Evolutionary conservation across 371 early-diverging fungal species (phyloP), one percentile per base, ranked within the genome.

Genomic region (Mortierella sp.): DNA sequence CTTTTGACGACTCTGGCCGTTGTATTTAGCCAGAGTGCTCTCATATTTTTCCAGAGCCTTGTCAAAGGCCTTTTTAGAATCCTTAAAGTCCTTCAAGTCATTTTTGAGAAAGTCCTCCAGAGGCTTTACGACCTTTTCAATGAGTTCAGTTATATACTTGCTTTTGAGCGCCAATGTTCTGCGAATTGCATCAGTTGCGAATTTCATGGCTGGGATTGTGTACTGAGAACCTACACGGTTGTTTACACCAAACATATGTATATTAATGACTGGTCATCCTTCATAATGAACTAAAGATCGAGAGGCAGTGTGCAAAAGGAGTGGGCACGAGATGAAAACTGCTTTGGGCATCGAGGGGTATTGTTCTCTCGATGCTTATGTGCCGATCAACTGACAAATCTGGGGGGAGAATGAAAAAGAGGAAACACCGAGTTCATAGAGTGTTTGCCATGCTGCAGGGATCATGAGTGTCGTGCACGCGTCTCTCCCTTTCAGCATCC

Each of bases 1-100:
- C 62, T 93, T 93, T 37, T 90, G 81, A 37, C 90, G 89, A 45
- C 89, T 90, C 59, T 90, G 87, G 26, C 85, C 78, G 16, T 85
- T 83, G 67, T 92, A 93, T 73, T 87, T 90, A 37, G 83, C 74
- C 10, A 92, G 68, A 45, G 91, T 91, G 32, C 86, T 75, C 66
- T 94, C 94, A 73, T 93, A 93, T 62, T 84, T 81, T 60, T 93
- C 93, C 62, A 89, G 68, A 14, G 86, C 78, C 51, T 88, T 87
- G 70, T 93, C 92, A 70, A 86, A 89, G 35, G 85, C 81, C 67
- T 87, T 89, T 55, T 90, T 86, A 39, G 88, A 83, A 5, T 92
- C 90, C 83, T 89, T 89, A 64, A 92, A 87, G 28, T 86, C 87
- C 55, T 88, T 91, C 54, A 93, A 73, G 30, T 92, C 89, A 0